A percentile compares a stretch with the other conserved stretches of the same genome.
phyloP scores from a whole-genome alignment of 208 protist genomes.

The Wallacemonas sp. region DNA sequence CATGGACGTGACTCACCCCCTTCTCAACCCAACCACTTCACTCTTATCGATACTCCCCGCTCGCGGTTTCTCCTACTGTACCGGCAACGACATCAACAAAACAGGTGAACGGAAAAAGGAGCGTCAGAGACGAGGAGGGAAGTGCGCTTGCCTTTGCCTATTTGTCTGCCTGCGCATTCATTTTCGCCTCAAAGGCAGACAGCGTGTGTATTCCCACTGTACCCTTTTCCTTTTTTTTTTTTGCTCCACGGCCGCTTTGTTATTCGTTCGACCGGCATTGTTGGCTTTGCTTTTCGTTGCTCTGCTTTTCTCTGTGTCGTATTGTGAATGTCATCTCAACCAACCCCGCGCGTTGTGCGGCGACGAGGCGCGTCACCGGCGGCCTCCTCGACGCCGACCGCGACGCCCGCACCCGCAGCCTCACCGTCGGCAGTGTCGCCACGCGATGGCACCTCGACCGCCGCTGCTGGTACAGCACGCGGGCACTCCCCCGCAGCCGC shows the following conservation, averaged over 20 bases:
- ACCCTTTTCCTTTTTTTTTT: neutral
- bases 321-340: neutral
- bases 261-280: too few species aligned
- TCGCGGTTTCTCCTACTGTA: too few species aligned
- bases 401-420: conserved; percentile 6
- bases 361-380: neutral
- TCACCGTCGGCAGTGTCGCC: conserved; percentile 9
- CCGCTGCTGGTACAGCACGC: too few species aligned
- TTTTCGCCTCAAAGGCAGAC: neutral
- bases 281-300: neutral
- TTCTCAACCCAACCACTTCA: too few species aligned
- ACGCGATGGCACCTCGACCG: neutral
- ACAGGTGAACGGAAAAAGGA: too few species aligned
- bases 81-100: too few species aligned
- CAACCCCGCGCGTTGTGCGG: neutral
- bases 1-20: too few species aligned
- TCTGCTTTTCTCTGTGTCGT: neutral
- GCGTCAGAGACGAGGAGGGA: too few species aligned
- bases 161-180: conserved; percentile 12
- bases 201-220: neutral
- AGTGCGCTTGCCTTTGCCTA: too few species aligned
- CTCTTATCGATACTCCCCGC: too few species aligned
- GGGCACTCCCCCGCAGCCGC: neutral
- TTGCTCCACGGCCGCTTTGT: too few species aligned
- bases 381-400: neutral